phyloP scores from a whole-genome alignment of 2,329 filamentous ascomycete genomes.

The Westerdykella sp. region DNA sequence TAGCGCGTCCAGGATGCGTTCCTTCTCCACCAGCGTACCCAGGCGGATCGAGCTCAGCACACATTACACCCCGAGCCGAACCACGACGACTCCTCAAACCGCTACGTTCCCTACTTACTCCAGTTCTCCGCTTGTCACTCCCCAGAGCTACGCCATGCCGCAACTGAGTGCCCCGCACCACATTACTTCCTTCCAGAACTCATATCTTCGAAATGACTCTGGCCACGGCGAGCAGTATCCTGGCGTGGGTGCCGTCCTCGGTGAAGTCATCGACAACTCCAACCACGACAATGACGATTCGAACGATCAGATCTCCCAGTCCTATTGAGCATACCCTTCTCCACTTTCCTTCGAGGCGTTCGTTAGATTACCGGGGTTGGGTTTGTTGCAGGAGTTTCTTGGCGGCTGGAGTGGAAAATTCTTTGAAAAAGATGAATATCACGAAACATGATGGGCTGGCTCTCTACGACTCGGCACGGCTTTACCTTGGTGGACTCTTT shows the following conservation, averaged over 20 bases:
- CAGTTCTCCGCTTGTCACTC: conserved; percentile 35
- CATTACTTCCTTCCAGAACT: conserved; percentile 33
- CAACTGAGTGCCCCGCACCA: conserved; percentile 38
- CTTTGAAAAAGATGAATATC: conserved; percentile 7
- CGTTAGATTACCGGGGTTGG: background rate
- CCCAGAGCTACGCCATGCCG: conserved; percentile 32
- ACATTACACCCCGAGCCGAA: conserved; percentile 33
- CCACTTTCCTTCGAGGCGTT: conserved; percentile 5
- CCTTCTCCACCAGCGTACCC: conserved; percentile 35
- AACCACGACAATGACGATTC: conserved; percentile 29
- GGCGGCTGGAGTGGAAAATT: conserved; percentile 7
- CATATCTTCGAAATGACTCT: conserved; percentile 34
- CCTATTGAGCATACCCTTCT: conserved; percentile 15
- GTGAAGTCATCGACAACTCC: conserved; percentile 32
- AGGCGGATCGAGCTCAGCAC: conserved; percentile 38
- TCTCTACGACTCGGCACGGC: conserved; percentile 10
- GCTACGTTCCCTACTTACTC: conserved; percentile 38
- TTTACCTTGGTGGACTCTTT: conserved; percentile 10
- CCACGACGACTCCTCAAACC: conserved; percentile 34
- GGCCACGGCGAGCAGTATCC: conserved; percentile 32
- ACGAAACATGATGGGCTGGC: conserved; percentile 7
- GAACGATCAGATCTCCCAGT: conserved; percentile 19
- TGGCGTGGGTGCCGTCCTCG: conserved; percentile 29
- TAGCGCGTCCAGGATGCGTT: conserved; percentile 35
- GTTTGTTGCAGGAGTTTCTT: conserved; percentile 4